phyloP scores from a whole-genome alignment of 192 early-diverging fungal species.

The Piromyces sp. region DNA sequence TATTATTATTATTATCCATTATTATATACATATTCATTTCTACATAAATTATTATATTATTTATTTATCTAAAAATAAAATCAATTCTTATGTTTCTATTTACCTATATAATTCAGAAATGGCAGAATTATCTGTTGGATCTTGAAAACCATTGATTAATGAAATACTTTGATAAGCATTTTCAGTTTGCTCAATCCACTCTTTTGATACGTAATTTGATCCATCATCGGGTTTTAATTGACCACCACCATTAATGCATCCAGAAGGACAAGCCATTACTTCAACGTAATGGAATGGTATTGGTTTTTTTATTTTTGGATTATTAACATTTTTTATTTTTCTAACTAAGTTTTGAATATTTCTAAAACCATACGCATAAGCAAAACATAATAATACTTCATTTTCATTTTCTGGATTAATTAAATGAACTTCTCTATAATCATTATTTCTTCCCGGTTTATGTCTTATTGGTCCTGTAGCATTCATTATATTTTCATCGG shows the following conservation, averaged over 20 bases:
- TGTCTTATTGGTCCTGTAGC: conserved; percentile 6
- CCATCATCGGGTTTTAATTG: conserved; percentile 49
- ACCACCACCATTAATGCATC: conserved; percentile 95
- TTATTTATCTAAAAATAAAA: no score
- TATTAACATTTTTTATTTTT: conserved; percentile 58
- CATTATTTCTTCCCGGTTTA: conserved; percentile 55
- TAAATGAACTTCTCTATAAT: conserved; percentile 55
- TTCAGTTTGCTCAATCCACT: conserved; percentile 57
- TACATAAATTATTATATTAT: no score
- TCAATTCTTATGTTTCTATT: no score
- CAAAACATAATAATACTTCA: conserved; percentile 52
- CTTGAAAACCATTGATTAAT: conserved; percentile 8
- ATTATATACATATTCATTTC: not conserved
- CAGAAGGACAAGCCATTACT: conserved; percentile 92
- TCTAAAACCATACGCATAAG: conserved; percentile 80
- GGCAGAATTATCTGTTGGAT: conserved; percentile 48
- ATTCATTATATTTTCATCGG: not conserved
- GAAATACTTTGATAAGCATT: conserved; percentile 36
- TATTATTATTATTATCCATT: not conserved
- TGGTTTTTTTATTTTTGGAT: conserved; percentile 19
- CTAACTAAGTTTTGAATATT: conserved; percentile 96
- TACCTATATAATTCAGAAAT: conserved; percentile 45
- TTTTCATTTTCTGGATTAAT: conserved; percentile 11
- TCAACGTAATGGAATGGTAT: conserved; percentile 75
- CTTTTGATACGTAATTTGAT: conserved; percentile 36